Percentiles rank a stretch among this genome's conserved stretches.
Evolutionary conservation across 2,329 filamentous ascomycete genomes (phyloP).

Genomic region (Keithomyces neogunnii): DNA sequence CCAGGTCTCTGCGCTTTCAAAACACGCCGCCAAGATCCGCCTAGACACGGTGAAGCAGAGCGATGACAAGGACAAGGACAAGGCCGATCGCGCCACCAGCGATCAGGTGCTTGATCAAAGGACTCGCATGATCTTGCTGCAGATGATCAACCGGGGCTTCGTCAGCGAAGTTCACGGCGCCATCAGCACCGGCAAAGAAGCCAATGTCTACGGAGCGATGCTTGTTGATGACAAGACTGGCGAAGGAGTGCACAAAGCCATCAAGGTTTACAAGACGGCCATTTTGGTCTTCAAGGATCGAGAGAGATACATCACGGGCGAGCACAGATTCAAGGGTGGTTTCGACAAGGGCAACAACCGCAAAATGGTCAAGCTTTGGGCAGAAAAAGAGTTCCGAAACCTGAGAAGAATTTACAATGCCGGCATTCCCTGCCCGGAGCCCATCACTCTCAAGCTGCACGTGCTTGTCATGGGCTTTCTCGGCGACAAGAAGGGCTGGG

Average conservation of each 20-base stretch:
- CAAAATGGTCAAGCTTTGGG: conserved; percentile 98
- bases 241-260: conserved; percentile 64
- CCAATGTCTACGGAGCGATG: conserved; percentile 92
- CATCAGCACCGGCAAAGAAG: conserved; percentile 93
- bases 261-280: conserved; percentile 98
- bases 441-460: conserved; percentile 82
- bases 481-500: conserved; percentile 77
- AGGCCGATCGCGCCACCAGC: conserved; percentile 84
- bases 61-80: conserved; percentile 62
- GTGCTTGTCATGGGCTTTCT: conserved; percentile 93
- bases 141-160: conserved; percentile 88
- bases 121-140: conserved; percentile 89
- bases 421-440: conserved; percentile 85
- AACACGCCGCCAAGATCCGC: conserved; percentile 78
- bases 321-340: conserved; percentile 82
- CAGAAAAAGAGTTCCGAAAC: conserved; percentile 97
- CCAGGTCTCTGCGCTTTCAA: conserved; percentile 75
- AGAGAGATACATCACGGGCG: conserved; percentile 90
- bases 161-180: conserved; percentile 91
- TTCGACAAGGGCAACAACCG: conserved; percentile 93
- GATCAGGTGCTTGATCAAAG: conserved; percentile 92
- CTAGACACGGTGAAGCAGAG: conserved; percentile 56
- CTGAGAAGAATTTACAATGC: conserved; percentile 74
- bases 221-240: conserved; percentile 47
- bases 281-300: conserved; percentile 98